Evolutionary conservation across 306 rosid genomes (phyloP).

Genomic region (Pyrus betulifolia): DNA sequence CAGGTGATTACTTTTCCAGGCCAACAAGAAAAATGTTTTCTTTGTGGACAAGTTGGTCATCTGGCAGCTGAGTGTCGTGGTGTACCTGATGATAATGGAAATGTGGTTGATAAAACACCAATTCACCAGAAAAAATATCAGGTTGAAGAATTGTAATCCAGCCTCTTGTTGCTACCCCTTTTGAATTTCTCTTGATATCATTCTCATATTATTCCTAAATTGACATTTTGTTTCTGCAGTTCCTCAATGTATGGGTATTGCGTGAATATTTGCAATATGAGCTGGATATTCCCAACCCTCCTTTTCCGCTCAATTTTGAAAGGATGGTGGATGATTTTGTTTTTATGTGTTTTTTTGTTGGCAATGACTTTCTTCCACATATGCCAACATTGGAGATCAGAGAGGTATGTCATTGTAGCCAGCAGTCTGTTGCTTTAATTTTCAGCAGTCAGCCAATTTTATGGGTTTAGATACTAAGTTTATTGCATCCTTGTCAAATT

Average conservation of each 20-base stretch:
- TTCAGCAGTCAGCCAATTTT: background rate
- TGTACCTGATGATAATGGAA: slow-evolving; percentile 49
- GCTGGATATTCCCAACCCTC: slow-evolving; percentile 61
- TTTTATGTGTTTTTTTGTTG: slow-evolving; percentile 79
- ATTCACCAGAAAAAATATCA: slow-evolving; percentile 91
- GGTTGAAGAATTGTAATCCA: slow-evolving; percentile 40
- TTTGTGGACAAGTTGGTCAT: slow-evolving; percentile 93
- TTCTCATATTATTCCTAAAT: slow-evolving; percentile 11
- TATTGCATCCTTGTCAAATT: background rate
- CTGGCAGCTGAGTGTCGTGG: slow-evolving; percentile 88
- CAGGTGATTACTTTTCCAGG: slow-evolving; percentile 86
- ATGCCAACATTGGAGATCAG: slow-evolving; percentile 96
- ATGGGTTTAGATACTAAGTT: background rate
- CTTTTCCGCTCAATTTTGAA: slow-evolving; percentile 70
- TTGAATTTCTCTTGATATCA: slow-evolving; percentile 1
- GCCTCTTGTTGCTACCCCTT: slow-evolving; percentile 14
- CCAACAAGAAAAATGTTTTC: slow-evolving; percentile 83
- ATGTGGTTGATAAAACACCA: slow-evolving; percentile 67
- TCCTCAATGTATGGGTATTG: slow-evolving; percentile 78
- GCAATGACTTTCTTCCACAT: slow-evolving; percentile 95
- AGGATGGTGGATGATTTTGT: slow-evolving; percentile 81
- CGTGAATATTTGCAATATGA: slow-evolving; percentile 88
- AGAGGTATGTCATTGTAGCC: slow-evolving; percentile 54
- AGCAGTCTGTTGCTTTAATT: slow-evolving; percentile 12
- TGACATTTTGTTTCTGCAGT: slow-evolving; percentile 38